These are phyloP conservation scores for Coniochaeta sp. DNA, from an alignment of 2,329 filamentous ascomycete genomes.

Conservation along the genomic window DNA sequence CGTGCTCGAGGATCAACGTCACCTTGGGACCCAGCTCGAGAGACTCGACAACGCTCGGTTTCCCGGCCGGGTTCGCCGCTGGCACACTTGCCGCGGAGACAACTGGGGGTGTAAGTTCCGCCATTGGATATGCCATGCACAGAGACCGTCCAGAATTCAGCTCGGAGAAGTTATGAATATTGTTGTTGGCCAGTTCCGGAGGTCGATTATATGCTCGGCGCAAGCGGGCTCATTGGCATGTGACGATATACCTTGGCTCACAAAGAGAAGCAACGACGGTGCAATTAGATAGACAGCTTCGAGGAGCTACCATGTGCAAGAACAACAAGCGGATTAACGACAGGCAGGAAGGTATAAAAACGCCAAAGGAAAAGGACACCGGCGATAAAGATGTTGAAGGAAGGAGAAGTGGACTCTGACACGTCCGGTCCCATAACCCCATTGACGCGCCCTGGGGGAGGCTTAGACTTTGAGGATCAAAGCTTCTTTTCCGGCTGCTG, in stretches of 20 bases:
- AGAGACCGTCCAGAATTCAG: too few relatives aligned
- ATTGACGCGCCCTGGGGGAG: not conserved
- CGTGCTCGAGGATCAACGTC: not conserved
- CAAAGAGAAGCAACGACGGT: not conserved
- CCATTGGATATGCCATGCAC: not conserved
- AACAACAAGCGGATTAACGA: not conserved
- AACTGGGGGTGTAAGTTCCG: not conserved
- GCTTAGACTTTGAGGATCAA: not conserved
- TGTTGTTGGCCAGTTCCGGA: not conserved
- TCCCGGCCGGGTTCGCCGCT: not conserved
- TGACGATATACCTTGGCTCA: not conserved
- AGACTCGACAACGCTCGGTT: not conserved
- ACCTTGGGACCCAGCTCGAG: not conserved
- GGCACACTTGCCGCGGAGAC: not conserved
- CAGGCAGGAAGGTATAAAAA: not conserved
- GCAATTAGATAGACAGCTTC: not conserved
- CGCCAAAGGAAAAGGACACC: not conserved
- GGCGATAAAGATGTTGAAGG: not conserved
- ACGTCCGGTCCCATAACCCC: not conserved
- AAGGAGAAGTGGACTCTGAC: not conserved
- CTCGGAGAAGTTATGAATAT: not conserved
- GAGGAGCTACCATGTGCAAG: not conserved
- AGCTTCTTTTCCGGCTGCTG: not conserved
- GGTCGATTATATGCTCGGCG: not conserved
- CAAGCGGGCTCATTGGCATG: not conserved